Conservation (phyloP, 2,329 filamentous ascomycete species). For the Alternaria triticina region DNA sequence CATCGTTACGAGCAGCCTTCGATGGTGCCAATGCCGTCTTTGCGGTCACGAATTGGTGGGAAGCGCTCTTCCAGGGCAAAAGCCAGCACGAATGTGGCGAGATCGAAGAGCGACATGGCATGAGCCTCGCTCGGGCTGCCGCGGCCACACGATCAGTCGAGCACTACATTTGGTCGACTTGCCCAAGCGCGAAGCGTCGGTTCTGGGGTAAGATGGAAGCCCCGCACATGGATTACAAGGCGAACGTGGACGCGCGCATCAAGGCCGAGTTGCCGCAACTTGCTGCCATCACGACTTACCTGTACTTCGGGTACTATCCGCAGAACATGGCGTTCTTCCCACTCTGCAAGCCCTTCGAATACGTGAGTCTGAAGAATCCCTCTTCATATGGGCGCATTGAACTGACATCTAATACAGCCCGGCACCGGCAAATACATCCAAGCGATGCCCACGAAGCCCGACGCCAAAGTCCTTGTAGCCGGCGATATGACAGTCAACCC, state of each 20-base stretch:
- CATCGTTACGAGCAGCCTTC: constrained; percentile 25
- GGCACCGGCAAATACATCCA: constrained; percentile 31
- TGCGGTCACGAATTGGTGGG: constrained; percentile 53
- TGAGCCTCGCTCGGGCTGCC: constrained; percentile 54
- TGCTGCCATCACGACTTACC: constrained; percentile 35
- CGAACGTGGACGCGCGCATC: constrained; percentile 51
- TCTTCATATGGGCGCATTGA: accelerated
- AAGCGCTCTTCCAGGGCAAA: constrained; percentile 37
- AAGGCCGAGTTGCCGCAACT: constrained; percentile 39
- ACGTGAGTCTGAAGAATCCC: constrained; percentile 23
- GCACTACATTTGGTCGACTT: constrained; percentile 57
- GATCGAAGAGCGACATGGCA: constrained; percentile 50
- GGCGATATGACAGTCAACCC: constrained; percentile 37
- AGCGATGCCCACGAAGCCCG: constrained; percentile 30
- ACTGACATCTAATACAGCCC: constrained; percentile 6
- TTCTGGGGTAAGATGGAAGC: constrained; percentile 43
- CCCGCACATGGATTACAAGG: constrained; percentile 55
- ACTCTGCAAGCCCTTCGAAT: constrained; percentile 29
- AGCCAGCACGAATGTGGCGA: constrained; percentile 42
- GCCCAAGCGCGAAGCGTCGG: constrained; percentile 46
- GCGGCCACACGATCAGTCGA: constrained; percentile 46
- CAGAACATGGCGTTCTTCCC: constrained; percentile 41
- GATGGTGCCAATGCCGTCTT: constrained; percentile 42
- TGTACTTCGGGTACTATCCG: constrained; percentile 40
- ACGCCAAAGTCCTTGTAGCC: constrained; percentile 30